Conservation (phyloP, 305 asterid species). For the Fraxinus ornus region DNA sequence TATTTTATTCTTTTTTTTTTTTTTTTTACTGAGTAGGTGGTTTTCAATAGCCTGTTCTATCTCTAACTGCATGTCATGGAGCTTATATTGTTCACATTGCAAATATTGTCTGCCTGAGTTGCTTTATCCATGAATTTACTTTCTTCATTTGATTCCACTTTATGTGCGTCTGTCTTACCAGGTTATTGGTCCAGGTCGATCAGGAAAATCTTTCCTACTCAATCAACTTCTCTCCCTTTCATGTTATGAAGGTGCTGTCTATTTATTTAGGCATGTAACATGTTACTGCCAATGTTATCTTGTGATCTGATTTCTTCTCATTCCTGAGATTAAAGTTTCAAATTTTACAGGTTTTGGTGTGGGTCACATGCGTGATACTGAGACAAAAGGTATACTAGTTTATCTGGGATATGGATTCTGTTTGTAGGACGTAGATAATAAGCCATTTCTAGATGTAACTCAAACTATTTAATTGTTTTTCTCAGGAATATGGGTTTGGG, state of each 20-base stretch:
- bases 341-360: slow-evolving; percentile 89
- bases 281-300: not conserved
- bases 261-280: not conserved
- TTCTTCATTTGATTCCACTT: slow-evolving; percentile 16
- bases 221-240: slow-evolving; percentile 97
- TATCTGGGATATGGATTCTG: not conserved
- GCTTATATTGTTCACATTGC: not conserved
- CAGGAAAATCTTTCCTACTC: slow-evolving; percentile 94
- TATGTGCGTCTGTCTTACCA: slow-evolving; percentile 31
- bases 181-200: slow-evolving; percentile 99
- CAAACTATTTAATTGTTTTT: slow-evolving; percentile 18
- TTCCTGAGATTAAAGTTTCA: slow-evolving; percentile 23
- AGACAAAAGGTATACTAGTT: slow-evolving; percentile 76
- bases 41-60: not conserved
- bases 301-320: slow-evolving; percentile 18
- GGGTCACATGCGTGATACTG: slow-evolving; percentile 98
- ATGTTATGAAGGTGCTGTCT: slow-evolving; percentile 78
- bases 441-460: slow-evolving; percentile 10
- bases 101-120: slow-evolving; percentile 1
- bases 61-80: slow-evolving; percentile 5
- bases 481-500: slow-evolving; percentile 99
- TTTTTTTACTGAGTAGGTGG: no score
- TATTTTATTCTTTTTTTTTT: not conserved
- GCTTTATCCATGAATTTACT: not conserved
- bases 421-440: not conserved